phyloP scores from a whole-genome alignment of 371 early-diverging fungal genomes.

The Mucor saturninus region DNA sequence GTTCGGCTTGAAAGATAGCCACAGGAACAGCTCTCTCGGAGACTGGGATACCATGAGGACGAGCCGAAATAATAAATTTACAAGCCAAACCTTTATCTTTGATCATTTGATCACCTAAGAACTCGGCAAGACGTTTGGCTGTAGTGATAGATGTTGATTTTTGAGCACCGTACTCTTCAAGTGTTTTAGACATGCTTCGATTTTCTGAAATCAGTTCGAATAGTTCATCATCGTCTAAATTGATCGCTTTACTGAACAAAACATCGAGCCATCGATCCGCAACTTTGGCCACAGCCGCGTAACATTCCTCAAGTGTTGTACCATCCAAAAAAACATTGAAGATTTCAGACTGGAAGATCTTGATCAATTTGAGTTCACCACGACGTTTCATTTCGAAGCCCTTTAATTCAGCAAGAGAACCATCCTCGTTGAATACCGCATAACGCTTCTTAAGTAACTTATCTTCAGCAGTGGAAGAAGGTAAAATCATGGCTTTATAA shows the following conservation, averaged over 20 bases:
- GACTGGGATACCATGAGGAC: slow-evolving; percentile 90
- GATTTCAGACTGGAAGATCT: slow-evolving; percentile 96
- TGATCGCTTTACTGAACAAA: slow-evolving; percentile 84
- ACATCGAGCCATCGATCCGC: slow-evolving; percentile 98
- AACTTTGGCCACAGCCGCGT: slow-evolving; percentile 85
- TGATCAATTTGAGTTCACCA: slow-evolving; percentile 99
- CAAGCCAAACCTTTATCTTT: slow-evolving; percentile 98
- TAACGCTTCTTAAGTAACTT: slow-evolving; percentile 98
- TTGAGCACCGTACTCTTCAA: slow-evolving; percentile 92
- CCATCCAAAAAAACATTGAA: slow-evolving; percentile 95
- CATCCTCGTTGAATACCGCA: slow-evolving; percentile 97
- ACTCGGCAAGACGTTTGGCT: slow-evolving; percentile 96
- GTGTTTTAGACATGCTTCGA: slow-evolving; percentile 95
- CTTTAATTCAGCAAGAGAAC: slow-evolving; percentile 97
- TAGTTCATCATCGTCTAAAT: slow-evolving; percentile 89
- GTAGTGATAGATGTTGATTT: slow-evolving; percentile 97
- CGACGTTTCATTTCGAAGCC: slow-evolving; percentile 99
- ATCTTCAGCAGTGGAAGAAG: slow-evolving; percentile 96
- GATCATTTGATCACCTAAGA: slow-evolving; percentile 98
- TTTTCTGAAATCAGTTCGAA: slow-evolving; percentile 99
- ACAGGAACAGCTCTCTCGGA: slow-evolving; percentile 98
- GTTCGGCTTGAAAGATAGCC: slow-evolving; percentile 92
- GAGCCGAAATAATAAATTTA: slow-evolving; percentile 93
- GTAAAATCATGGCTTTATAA: slow-evolving; percentile 99
- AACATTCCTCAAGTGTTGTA: slow-evolving; percentile 88